Base-by-base conservation (phyloP, 2,329 filamentous ascomycete species). In the Sclerotinia sclerotiorum region DNA sequence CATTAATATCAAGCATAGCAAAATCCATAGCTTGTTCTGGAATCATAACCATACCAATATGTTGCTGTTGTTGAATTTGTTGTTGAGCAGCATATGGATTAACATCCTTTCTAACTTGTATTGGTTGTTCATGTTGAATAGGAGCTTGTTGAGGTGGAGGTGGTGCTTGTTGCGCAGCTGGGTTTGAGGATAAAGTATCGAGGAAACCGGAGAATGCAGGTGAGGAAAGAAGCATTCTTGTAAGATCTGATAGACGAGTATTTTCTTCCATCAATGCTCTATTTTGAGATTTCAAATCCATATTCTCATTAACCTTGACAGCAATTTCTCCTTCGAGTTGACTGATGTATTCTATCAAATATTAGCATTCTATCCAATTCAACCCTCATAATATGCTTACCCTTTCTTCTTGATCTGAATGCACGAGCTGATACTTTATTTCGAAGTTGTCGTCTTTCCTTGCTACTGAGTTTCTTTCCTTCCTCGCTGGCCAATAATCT, bases 401-500 rank as follows among this genome's bases (percentile, higher is more conserved):
- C 94, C 85, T 99, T 99, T 85, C 95, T 90, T 75, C 95, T 86
- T n/a, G 94, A 97, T 68, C 95, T 91, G 88, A 99, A 99, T 64
- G 94, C 94, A 74, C 95, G 92, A 71, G 95, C 95, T 54, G 95
- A 99, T 5, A 99, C 95, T 82, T 99, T 99, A 86, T 99, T 99
- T 72, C 95, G 88, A n/a, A 99, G 86, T 80, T 98, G 95, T 73
- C 95, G 90, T 70, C 95, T 90, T 81, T 98, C 94, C 82, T 98
- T 98, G 84, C 93, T 97, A 81, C 90, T 95, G n/a, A 99, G 86
- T 84, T 97, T 97, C 89, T 99, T 99, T 76, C 94, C 95, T 81
- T 97, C 94, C 76, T 99, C 95, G 70, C 93, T 97, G n/a, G 93
- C 93, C 60, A 97, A 84, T 13, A 97, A 84, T 73, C 92, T 87